Conservation (phyloP, 768 basidiomycete species). For the Lactifluus echinatus region DNA sequence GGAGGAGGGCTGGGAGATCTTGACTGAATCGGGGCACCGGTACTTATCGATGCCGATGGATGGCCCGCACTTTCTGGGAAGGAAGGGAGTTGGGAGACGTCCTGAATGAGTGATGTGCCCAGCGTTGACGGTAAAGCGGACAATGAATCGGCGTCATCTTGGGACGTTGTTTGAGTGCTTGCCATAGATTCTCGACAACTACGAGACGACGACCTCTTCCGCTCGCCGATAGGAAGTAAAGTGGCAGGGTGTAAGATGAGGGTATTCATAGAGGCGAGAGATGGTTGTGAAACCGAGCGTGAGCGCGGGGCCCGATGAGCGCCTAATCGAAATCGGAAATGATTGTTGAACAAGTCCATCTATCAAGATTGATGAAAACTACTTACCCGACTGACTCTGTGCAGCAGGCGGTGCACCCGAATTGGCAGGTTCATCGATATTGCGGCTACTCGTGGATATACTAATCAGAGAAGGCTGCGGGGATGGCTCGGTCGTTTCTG, state of each 20-base stretch:
- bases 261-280: conserved; percentile 11
- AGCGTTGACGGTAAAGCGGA: conserved; percentile 7
- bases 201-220: background rate
- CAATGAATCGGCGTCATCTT: background rate
- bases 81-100: conserved; percentile 7
- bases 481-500: background rate
- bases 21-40: background rate
- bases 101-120: background rate
- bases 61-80: conserved; percentile 9
- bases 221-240: conserved; percentile 10
- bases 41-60: background rate
- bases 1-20: background rate
- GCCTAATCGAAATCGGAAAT: background rate
- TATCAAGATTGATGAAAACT: background rate
- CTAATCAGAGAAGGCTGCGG: background rate
- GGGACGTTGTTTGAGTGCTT: background rate
- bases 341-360: background rate
- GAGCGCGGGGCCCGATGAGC: background rate
- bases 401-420: background rate
- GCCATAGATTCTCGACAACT: background rate
- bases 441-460: background rate
- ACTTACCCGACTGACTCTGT: background rate
- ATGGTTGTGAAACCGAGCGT: conserved; percentile 11
- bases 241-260: conserved; percentile 14
- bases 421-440: background rate